phyloP scores from a whole-genome alignment of 257 asterid genomes.

The Gardenia jasminoides region DNA sequence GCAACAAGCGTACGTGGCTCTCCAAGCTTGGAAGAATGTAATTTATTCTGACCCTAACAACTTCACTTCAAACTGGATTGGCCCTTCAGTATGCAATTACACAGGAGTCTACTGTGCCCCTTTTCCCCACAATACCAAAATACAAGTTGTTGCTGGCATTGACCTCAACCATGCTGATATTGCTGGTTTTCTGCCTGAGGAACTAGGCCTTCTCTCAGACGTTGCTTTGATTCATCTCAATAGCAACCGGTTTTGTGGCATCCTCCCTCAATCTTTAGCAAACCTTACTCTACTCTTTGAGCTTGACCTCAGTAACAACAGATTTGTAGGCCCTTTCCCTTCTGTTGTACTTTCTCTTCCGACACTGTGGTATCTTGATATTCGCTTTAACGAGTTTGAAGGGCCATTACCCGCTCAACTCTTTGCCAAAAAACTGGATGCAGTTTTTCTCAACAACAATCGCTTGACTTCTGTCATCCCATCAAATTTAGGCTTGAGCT shows the following conservation, averaged over 20 bases:
- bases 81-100: slow-evolving; percentile 60
- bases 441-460: slow-evolving; percentile 58
- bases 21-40: slow-evolving; percentile 63
- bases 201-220: slow-evolving; percentile 62
- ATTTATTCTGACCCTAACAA: slow-evolving; percentile 63
- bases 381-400: slow-evolving; percentile 78
- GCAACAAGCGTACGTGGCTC: slow-evolving; percentile 52
- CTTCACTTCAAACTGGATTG: slow-evolving; percentile 58
- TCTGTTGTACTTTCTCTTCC: slow-evolving; percentile 54
- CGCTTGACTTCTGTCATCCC: slow-evolving; percentile 51
- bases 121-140: slow-evolving; percentile 38
- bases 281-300: slow-evolving; percentile 53
- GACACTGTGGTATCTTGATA: slow-evolving; percentile 47
- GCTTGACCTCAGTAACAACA: slow-evolving; percentile 71
- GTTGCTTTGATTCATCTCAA: slow-evolving; percentile 62
- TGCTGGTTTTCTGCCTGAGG: slow-evolving; percentile 65
- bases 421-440: slow-evolving; percentile 48
- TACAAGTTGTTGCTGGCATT: slow-evolving; percentile 50
- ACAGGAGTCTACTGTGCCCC: slow-evolving; percentile 54
- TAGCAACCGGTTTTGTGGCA: slow-evolving; percentile 69
- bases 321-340: slow-evolving; percentile 80
- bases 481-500: slow-evolving; percentile 36
- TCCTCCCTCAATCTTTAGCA: slow-evolving; percentile 51
- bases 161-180: slow-evolving; percentile 66
- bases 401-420: slow-evolving; percentile 60